phyloP scores from a whole-genome alignment of 1,139 yeast genomes.

The Entelexis paramagnoliae region DNA sequence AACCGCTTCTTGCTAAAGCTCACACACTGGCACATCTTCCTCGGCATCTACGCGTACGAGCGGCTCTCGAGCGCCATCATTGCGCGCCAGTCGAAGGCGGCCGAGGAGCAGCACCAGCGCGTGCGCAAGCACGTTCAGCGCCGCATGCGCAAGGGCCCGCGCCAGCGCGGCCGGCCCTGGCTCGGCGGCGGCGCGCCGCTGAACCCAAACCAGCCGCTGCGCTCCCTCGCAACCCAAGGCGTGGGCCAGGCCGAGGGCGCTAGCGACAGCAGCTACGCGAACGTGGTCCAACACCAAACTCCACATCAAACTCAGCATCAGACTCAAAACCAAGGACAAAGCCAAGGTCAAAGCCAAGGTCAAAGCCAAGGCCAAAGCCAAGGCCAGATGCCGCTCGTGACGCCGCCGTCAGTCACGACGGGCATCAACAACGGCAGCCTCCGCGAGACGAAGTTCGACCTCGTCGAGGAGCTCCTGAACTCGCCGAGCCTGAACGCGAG shows the following conservation, averaged over 20 bases:
- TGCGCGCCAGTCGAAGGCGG: slow-evolving; percentile 17
- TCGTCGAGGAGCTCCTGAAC: slow-evolving; percentile 17
- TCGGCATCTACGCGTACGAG: slow-evolving; percentile 33
- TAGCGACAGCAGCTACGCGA: too few species aligned
- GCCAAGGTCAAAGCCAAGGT: too few species aligned
- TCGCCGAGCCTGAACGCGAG: slow-evolving; percentile 4
- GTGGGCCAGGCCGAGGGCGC: too few species aligned
- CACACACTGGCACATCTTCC: slow-evolving; percentile 34
- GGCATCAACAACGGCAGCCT: slow-evolving; percentile 10
- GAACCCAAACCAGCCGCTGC: neutral
- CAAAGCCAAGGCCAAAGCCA: neutral
- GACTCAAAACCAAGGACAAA: too few species aligned
- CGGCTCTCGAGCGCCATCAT: slow-evolving; percentile 23
- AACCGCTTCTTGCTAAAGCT: slow-evolving; percentile 33
- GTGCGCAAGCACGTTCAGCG: slow-evolving; percentile 18
- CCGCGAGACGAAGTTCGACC: slow-evolving; percentile 16
- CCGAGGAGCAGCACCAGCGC: slow-evolving; percentile 20
- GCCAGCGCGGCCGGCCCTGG: slow-evolving; percentile 3
- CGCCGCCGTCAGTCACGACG: neutral
- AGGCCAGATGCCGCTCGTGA: neutral
- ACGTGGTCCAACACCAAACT: too few species aligned
- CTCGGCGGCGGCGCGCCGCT: neutral
- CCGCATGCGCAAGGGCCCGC: slow-evolving; percentile 2
- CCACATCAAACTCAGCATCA: too few species aligned
- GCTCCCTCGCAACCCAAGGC: neutral